Base-by-base conservation (phyloP, 768 basidiomycete genomes). In the Rhizopogon roseolus region DNA sequence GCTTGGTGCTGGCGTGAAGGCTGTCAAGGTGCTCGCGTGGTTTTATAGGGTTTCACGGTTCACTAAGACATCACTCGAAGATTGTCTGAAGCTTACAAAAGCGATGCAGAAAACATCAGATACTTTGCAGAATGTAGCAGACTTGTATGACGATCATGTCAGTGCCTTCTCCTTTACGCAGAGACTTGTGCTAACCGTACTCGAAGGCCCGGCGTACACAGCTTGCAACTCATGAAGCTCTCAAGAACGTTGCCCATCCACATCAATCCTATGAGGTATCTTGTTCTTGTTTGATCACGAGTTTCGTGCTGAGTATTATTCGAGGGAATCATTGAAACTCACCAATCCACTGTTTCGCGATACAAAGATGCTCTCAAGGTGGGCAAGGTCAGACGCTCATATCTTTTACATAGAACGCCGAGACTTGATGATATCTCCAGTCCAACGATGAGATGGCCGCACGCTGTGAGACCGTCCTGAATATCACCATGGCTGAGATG, bases 1-100 rank as follows among this genome's bases (percentile, higher is more conserved):
- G 90, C 88, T 3, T 90, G 92, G 88, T 92, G 90, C 66, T 95
- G 91, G 90, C 77, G 84, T 25, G 89, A 93, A 50, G 77, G 76
- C 3, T 93, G 91, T 64, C 68, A 78, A 64, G 84, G 89, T 88
- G 60, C 40, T 36, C 14, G 19, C 17, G 14, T 13, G 34, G 37
- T 34, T 6, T n/a, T 43, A 25, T 17, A 17, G 34, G 17, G 16
- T 49, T 22, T 22, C 14, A 36, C 27, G 42, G 41, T 32, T 37
- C 34, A 39, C 32, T 44, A 29, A 32, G 41, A 49, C 41, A 19
- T 40, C 16, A 19, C 27, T 52, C 29, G 10, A 53, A 89, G 90
- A 84, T 37, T 93, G 91, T 64, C 69, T 93, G n/a, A 78, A 78
- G 52, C 70, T 91, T 46, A 90, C 88, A 1, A 91, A 88, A 61